phyloP scores from a whole-genome alignment of 148 eudicot genomes.

The Rhododendron ovatum region DNA sequence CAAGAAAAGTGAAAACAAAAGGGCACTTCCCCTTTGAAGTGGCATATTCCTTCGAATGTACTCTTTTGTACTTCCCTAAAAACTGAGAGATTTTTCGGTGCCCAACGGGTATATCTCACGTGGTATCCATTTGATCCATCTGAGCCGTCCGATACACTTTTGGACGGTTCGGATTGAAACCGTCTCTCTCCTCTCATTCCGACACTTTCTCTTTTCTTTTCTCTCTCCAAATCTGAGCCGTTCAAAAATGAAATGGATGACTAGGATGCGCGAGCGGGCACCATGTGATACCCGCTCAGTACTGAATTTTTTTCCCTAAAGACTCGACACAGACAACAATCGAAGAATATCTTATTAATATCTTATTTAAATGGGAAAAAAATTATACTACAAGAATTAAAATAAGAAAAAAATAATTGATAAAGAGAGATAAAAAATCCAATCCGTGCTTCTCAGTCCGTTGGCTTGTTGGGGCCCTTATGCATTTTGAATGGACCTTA shows the following conservation, averaged over 20 bases:
- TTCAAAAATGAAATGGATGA: too few relatives aligned
- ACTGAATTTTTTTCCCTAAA: too few relatives aligned
- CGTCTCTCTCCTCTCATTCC: too few relatives aligned
- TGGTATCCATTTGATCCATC: accelerated
- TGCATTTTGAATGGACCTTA: background rate
- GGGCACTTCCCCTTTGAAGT: background rate
- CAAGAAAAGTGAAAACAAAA: background rate
- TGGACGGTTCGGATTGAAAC: too few relatives aligned
- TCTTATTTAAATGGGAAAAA: background rate
- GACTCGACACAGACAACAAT: background rate
- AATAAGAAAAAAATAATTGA: background rate
- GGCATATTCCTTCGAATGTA: slow-evolving; percentile 12
- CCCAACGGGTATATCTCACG: too few relatives aligned
- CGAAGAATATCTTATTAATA: background rate
- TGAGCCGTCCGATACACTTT: too few relatives aligned
- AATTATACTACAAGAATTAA: background rate
- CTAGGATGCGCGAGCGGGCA: too few relatives aligned
- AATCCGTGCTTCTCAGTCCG: background rate
- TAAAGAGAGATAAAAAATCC: background rate
- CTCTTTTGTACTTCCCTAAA: background rate
- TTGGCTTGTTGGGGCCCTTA: background rate
- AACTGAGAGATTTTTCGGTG: too few relatives aligned
- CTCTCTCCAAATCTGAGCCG: too few relatives aligned
- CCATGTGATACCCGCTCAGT: too few relatives aligned
- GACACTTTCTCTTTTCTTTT: too few relatives aligned